Evolutionary conservation across 306 rosid genomes (phyloP).

Genomic region (Dalbergia oliveri): DNA sequence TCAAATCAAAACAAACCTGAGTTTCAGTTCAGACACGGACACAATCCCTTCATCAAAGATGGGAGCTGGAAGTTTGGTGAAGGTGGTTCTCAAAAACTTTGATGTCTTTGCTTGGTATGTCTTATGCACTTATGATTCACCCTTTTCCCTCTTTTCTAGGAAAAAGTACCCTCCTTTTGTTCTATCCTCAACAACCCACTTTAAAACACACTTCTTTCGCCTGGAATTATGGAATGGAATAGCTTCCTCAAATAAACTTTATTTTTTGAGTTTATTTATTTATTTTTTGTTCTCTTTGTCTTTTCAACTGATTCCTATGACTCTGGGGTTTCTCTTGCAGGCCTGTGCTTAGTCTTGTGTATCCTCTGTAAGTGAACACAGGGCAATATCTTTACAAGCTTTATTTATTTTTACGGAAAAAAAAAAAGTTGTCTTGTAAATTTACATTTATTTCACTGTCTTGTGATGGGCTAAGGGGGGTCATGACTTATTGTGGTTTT

Average conservation of each 20-base stretch:
- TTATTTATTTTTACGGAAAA: too few relatives aligned
- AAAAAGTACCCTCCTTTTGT: constrained; percentile 7
- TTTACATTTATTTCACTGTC: constrained; percentile 3
- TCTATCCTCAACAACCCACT: background rate
- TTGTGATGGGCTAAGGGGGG: background rate
- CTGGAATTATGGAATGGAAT: background rate
- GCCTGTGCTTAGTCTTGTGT: constrained; percentile 93
- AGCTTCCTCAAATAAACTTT: too few relatives aligned
- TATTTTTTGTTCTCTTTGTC: background rate
- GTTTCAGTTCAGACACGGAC: constrained; percentile 4
- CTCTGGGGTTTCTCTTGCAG: constrained; percentile 57
- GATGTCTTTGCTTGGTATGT: constrained; percentile 86
- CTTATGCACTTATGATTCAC: background rate
- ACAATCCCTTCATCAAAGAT: constrained; percentile 47
- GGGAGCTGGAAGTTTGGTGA: constrained; percentile 80
- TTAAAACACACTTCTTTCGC: background rate
- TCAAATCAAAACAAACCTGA: background rate
- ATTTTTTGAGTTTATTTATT: background rate
- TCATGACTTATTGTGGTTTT: constrained; percentile 37
- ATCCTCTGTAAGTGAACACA: constrained; percentile 81
- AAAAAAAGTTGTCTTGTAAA: background rate
- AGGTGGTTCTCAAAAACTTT: constrained; percentile 71
- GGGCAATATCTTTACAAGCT: background rate
- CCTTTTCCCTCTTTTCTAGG: background rate
- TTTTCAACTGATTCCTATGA: background rate